phyloP scores from a whole-genome alignment of 257 asterid species.

The Solanum sitiens region DNA sequence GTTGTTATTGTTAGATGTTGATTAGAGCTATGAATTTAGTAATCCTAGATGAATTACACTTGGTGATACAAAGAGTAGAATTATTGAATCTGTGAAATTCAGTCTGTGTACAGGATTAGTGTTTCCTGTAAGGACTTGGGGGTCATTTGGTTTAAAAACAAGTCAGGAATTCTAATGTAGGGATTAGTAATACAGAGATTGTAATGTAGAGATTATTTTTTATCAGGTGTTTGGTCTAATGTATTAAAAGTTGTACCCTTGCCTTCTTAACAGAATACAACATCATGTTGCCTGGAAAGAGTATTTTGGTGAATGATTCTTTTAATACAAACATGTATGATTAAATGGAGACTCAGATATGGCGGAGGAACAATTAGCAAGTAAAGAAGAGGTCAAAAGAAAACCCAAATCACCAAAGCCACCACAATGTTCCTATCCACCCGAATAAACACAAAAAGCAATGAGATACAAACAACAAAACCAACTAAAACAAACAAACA shows the following conservation, averaged over 20 bases:
- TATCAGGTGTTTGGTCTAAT: background rate
- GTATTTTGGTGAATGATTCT: background rate
- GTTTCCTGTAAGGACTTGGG: background rate
- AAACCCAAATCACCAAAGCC: background rate
- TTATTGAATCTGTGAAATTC: background rate
- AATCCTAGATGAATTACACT: background rate
- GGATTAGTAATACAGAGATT: background rate
- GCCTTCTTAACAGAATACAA: background rate
- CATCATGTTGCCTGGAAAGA: background rate
- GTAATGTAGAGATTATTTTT: background rate
- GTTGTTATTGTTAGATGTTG: background rate
- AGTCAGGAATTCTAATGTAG: background rate
- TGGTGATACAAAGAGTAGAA: background rate
- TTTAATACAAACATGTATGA: background rate
- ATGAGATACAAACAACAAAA: background rate
- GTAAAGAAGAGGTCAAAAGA: background rate
- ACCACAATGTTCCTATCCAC: background rate
- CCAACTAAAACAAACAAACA: background rate
- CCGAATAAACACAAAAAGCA: background rate
- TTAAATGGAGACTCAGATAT: background rate
- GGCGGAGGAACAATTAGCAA: background rate
- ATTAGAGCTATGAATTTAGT: background rate
- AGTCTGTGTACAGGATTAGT: background rate
- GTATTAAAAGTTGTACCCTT: background rate
- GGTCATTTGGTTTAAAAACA: background rate